Base-by-base conservation (phyloP, 75 land plant species). In the Pinus taeda region DNA sequence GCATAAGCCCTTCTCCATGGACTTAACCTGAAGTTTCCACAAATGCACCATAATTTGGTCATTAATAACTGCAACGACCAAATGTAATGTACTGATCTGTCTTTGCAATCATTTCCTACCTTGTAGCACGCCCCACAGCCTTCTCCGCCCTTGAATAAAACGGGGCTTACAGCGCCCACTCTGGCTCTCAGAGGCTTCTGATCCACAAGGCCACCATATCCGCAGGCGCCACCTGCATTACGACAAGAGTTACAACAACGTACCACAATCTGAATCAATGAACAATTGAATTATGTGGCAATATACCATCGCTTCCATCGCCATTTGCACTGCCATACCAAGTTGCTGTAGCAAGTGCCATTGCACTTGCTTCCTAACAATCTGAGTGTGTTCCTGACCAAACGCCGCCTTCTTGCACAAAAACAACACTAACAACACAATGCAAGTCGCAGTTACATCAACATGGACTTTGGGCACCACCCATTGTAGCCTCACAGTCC, bases 261-360 rank as follows among this genome's bases (percentile, higher is more conserved):
- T 59, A 26, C 26, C 26, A 26, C 26, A 11, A 71, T 21, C 18
- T 62, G 49, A 17, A 36, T 22, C 21, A 59, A n/a, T 6, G 4
- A 22, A 61, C 22, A 61, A 61, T 6, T 14, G 11, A n/a, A 61
- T 0, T 20, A 72, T 36, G 13, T 17, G 11, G 9, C 9, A 45
- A 17, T 65, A 39, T 80, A 94, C 97, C 97, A 78, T 81, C 84
- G 65, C 93, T 90, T 74, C 97, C 97, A 57, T 88, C 97, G 53
- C 97, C 97, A 56, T 88, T 80, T 59, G 97, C 87, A 72, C 83
- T 80, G 71, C 97, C 97, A 83, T 94, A 94, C 97, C 97, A 94
- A 21, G 97, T 92, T 53, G 97, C 97, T 65, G 93, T 87, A 29
- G 94, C 95, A 26, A 87, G 83, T 65, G 74, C 96, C 96, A 93